Percentiles rank a stretch among this genome's conserved stretches.
Conservation (phyloP, 2,329 filamentous ascomycete genomes). For the Mariannaea sp. region DNA sequence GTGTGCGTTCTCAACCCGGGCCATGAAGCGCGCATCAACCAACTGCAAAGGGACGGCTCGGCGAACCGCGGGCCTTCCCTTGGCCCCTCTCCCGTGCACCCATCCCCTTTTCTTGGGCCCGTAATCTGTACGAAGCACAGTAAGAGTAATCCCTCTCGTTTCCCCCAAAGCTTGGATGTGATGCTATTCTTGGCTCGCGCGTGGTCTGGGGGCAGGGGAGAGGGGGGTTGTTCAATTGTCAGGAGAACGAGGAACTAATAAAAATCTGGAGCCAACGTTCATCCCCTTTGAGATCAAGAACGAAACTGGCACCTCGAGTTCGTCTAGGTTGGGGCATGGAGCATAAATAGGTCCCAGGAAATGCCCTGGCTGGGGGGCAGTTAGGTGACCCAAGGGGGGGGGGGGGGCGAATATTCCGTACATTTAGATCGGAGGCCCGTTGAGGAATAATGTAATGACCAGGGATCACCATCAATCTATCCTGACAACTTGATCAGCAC, state of each 20-base stretch:
- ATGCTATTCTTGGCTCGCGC: slow-evolving; percentile 8
- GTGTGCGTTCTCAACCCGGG: slow-evolving; percentile 15
- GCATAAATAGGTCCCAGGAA: slow-evolving; percentile 3
- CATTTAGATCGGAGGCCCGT: slow-evolving; percentile 2
- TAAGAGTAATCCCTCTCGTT: slow-evolving; percentile 5
- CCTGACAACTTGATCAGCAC: background rate
- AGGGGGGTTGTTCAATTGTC: slow-evolving; percentile 3
- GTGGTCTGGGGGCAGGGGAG: background rate
- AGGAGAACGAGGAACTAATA: background rate
- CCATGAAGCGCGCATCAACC: slow-evolving; percentile 14
- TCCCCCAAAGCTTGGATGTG: background rate
- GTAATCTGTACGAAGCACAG: too few species aligned
- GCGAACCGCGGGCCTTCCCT: slow-evolving; percentile 20
- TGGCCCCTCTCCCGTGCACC: slow-evolving; percentile 18
- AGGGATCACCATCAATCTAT: slow-evolving; percentile 20
- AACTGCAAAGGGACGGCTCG: slow-evolving; percentile 18
- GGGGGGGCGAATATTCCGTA: slow-evolving; percentile 9
- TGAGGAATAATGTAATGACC: slow-evolving; percentile 8
- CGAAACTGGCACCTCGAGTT: slow-evolving; percentile 21
- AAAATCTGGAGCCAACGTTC: slow-evolving; percentile 16
- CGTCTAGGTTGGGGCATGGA: slow-evolving; percentile 8
- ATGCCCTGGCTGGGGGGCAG: too few species aligned
- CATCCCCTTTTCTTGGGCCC: background rate
- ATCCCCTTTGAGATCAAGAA: slow-evolving; percentile 1
- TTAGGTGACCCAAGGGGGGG: too few species aligned